Base-by-base conservation (phyloP, 805 yeast genomes). In the Barnettozyma siamensis region DNA sequence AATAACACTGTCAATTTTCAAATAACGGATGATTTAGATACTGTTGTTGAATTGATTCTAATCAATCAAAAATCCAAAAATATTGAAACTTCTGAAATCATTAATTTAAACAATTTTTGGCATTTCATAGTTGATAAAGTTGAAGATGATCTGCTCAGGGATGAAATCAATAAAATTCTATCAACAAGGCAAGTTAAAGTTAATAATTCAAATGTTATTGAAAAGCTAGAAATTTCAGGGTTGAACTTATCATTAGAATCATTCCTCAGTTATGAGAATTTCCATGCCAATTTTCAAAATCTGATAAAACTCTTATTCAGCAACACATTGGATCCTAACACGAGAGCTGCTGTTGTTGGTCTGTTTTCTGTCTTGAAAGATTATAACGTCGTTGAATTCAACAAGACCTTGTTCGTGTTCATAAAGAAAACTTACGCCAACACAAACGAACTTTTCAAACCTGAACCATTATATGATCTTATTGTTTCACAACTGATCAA, bases 381-480 rank as follows among this genome's bases (percentile, higher is more conserved):
- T 31, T 28, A 43, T 35, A 47, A 56, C 33, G 12, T 37, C 24
- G 16, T 51, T 39, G 69, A 55, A 32, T 55, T 57, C 33, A 48
- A 50, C 29, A 53, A 56, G 30, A 40, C 41, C 2, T 20, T 55
- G 5, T 52, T 54, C 41, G 56, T 49, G 26, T 58, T 36, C 48
- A 54, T 53, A 43, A 62, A 49, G 49, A 60, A 45, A 51, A 55
- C 55, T 18, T 58, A 37, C 45, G 44, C 37, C 38, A 47, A 47
- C 21, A 38, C 47, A 5, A 67, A 65, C 33, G 66, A 63, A 41
- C 60, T 64, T 3, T 46, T 58, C 19, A 62, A 66, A 40, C 47
- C 62, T 34, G 67, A 60, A 31, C 56, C 72, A 11, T 47, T 70
- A 7, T 42, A 63, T n/a, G 64, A 59, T 23, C 43, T 73, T 33